Evolutionary conservation across 148 eudicot genomes (phyloP).

Genomic region (Mesembryanthemum crystallinum): DNA sequence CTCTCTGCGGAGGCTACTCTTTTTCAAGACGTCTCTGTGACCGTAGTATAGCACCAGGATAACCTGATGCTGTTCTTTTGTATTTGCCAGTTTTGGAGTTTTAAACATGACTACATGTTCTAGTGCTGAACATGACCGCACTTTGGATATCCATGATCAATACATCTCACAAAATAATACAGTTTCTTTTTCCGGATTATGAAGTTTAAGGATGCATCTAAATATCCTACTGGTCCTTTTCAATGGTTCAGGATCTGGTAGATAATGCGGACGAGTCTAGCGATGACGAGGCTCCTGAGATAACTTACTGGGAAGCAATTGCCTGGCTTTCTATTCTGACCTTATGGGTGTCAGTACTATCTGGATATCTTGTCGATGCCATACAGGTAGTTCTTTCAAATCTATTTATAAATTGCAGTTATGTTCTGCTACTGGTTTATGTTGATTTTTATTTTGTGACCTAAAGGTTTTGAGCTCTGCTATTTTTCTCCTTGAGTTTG

Average conservation of each 20-base stretch:
- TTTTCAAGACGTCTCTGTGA: neutral
- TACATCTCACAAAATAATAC: neutral
- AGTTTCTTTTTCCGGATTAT: neutral
- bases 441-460: neutral
- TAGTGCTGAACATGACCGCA: neutral
- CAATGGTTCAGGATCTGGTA: constrained; percentile 42
- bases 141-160: neutral
- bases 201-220: neutral
- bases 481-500: neutral
- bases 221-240: constrained; percentile 9
- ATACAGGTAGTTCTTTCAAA: constrained; percentile 51
- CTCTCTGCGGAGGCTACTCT: neutral
- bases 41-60: neutral
- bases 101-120: neutral
- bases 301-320: constrained; percentile 72
- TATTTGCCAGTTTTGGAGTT: neutral
- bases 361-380: constrained; percentile 93
- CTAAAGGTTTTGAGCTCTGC: neutral
- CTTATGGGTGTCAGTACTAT: constrained; percentile 79
- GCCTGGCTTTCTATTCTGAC: constrained; percentile 82
- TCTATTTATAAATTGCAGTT: neutral
- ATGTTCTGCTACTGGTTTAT: neutral
- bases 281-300: constrained; percentile 81
- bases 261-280: constrained; percentile 35
- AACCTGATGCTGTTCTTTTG: neutral